Conservation (phyloP, 768 basidiomycete genomes). For the Russula vinacea region DNA sequence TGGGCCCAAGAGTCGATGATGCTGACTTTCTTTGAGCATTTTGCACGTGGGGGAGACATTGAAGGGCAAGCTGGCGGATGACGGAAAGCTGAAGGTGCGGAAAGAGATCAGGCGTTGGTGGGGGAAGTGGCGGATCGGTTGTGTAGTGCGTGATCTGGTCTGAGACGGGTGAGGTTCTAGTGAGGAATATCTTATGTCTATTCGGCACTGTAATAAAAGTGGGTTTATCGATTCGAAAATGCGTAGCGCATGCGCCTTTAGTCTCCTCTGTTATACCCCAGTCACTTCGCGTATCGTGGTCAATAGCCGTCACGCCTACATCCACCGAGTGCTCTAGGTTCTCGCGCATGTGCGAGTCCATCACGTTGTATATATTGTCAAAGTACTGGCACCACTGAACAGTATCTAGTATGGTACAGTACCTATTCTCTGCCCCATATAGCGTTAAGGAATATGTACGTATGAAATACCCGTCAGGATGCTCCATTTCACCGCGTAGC, state of each 20-base stretch:
- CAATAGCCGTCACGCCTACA: no score
- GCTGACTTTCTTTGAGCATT: conserved; percentile 60
- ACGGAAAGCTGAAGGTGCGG: conserved; percentile 51
- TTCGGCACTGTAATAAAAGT: not conserved
- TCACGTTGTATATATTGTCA: no score
- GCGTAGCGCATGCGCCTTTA: no score
- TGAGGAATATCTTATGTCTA: not conserved
- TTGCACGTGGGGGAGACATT: conserved; percentile 59
- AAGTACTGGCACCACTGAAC: no score
- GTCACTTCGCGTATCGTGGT: no score
- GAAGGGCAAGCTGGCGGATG: conserved; percentile 49
- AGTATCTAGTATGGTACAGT: no score
- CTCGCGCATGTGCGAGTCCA: no score
- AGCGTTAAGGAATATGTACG: no score
- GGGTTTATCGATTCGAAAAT: no score
- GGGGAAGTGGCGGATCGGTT: conserved; percentile 56
- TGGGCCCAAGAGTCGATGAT: not conserved
- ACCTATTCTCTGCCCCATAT: no score
- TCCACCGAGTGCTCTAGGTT: conserved; percentile 31
- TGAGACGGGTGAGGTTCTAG: not conserved
- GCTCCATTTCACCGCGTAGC: conserved; percentile 36
- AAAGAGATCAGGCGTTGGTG: conserved; percentile 68
- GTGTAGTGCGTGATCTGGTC: conserved; percentile 29
- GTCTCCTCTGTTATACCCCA: no score
- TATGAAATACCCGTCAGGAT: no score